phyloP scores from a whole-genome alignment of 352 stramenopile species.

The Nothophytophthora sp. region DNA sequence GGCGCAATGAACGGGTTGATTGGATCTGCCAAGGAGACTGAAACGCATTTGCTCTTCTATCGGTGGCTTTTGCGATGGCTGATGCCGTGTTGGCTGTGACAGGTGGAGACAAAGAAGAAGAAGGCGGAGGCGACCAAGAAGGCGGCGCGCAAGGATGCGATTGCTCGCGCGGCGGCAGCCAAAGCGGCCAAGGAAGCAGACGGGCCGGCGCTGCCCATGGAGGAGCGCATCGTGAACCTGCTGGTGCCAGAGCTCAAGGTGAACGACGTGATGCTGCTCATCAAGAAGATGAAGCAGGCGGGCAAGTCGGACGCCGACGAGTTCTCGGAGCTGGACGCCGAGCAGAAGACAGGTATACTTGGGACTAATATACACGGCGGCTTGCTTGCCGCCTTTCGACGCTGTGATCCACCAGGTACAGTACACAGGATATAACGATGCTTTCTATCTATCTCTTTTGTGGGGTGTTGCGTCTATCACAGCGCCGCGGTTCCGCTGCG shows the following conservation, averaged over 20 bases:
- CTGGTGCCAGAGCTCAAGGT: conserved; percentile 86
- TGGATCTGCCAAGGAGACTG: too few relatives aligned
- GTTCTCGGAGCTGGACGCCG: conserved; percentile 84
- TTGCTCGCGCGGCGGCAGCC: conserved; percentile 22
- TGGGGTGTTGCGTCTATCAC: conserved; percentile 2
- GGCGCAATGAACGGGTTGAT: not conserved
- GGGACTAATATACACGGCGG: conserved; percentile 8
- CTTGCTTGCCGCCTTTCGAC: not conserved
- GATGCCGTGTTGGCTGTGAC: not conserved
- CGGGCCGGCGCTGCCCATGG: conserved; percentile 75
- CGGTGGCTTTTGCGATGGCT: not conserved
- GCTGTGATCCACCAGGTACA: too few relatives aligned
- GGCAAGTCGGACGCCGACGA: conserved; percentile 89
- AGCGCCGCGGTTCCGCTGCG: conserved; percentile 83
- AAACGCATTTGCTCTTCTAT: not conserved
- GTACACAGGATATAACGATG: too few relatives aligned
- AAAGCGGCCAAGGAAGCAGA: conserved; percentile 39
- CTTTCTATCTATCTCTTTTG: not conserved
- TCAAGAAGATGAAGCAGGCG: conserved; percentile 90
- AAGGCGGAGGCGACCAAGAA: conserved; percentile 44
- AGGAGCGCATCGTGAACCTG: conserved; percentile 88
- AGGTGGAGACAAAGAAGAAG: conserved; percentile 50
- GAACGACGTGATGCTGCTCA: conserved; percentile 86
- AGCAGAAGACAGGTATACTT: conserved; percentile 77
- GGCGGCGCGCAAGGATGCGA: conserved; percentile 43